Evolutionary conservation across 2,329 filamentous ascomycete genomes (phyloP).

Genomic region (Clathrospora elynae): DNA sequence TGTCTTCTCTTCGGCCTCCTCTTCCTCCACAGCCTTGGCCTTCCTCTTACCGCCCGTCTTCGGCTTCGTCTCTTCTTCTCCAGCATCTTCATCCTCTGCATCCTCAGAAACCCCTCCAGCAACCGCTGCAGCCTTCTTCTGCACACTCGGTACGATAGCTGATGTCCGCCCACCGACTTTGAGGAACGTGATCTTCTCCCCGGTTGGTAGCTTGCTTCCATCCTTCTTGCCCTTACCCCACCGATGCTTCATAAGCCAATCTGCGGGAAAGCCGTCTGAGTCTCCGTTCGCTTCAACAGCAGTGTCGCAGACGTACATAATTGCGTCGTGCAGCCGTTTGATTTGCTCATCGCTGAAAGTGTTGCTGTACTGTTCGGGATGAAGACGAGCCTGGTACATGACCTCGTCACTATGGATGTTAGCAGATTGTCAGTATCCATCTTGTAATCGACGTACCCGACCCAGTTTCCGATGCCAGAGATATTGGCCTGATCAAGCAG

Average conservation of each 20-base stretch:
- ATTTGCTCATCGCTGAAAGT: constrained; percentile 76
- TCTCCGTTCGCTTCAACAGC: constrained; percentile 81
- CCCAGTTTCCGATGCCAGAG: constrained; percentile 96
- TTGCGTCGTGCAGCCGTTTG: constrained; percentile 69
- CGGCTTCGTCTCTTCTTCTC: constrained; percentile 29
- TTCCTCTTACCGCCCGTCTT: constrained; percentile 48
- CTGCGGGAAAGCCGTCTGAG: constrained; percentile 78
- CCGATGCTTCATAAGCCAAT: constrained; percentile 84
- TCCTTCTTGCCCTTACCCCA: constrained; percentile 89
- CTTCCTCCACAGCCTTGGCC: constrained; percentile 25
- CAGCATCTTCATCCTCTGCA: constrained; percentile 27
- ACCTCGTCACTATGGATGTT: constrained; percentile 70
- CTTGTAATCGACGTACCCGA: constrained; percentile 61
- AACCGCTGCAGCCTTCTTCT: constrained; percentile 76
- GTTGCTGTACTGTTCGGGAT: constrained; percentile 92
- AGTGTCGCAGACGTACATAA: constrained; percentile 78
- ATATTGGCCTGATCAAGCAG: constrained; percentile 87
- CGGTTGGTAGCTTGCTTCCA: constrained; percentile 72
- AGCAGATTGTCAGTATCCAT: neutral
- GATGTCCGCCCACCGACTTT: constrained; percentile 92
- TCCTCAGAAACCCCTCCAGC: constrained; percentile 57
- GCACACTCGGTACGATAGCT: constrained; percentile 81
- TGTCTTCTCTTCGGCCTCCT: constrained; percentile 27
- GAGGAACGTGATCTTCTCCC: constrained; percentile 81
- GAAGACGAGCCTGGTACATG: constrained; percentile 83